Conservation (phyloP, 345 rosid genomes). For the Pelargonium nanum region DNA sequence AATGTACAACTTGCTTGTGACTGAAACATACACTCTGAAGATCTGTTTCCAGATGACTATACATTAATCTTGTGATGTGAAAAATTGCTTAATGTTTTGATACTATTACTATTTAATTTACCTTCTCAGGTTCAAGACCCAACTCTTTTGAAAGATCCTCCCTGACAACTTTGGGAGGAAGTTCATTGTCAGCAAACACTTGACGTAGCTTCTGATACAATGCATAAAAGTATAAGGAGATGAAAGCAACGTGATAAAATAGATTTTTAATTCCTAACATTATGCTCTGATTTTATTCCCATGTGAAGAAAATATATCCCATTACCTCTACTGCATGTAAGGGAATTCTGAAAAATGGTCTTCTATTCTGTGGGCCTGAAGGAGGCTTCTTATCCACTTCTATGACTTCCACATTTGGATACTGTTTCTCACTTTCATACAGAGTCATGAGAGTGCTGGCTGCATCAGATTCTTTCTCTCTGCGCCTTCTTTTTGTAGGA, state of each 20-base stretch:
- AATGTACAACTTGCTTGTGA: conserved; percentile 11
- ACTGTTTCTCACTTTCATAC: conserved; percentile 41
- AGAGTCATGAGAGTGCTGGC: conserved; percentile 58
- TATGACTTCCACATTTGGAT: conserved; percentile 19
- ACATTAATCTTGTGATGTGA: too few relatives aligned
- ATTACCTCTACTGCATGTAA: conserved; percentile 71
- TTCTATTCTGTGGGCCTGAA: conserved; percentile 36
- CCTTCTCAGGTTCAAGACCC: conserved; percentile 81
- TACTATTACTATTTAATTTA: conserved; percentile 11
- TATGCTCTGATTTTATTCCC: too few relatives aligned
- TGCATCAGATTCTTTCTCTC: conserved; percentile 73
- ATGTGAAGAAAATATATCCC: not conserved
- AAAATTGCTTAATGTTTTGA: too few relatives aligned
- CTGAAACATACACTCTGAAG: conserved; percentile 9
- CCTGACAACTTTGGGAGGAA: conserved; percentile 68
- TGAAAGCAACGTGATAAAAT: conserved; percentile 3
- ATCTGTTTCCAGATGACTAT: not conserved
- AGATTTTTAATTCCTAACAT: not conserved
- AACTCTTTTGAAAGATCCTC: conserved; percentile 73
- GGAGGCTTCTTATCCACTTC: conserved; percentile 29
- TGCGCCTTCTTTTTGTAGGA: conserved; percentile 65
- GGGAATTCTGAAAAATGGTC: conserved; percentile 61
- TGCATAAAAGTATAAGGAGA: conserved; percentile 12
- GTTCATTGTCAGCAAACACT: conserved; percentile 86
- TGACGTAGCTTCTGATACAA: conserved; percentile 74